Evolutionary conservation across 2,329 filamentous ascomycete species (phyloP).

Genomic region (Phyllosticta citriasiana): DNA sequence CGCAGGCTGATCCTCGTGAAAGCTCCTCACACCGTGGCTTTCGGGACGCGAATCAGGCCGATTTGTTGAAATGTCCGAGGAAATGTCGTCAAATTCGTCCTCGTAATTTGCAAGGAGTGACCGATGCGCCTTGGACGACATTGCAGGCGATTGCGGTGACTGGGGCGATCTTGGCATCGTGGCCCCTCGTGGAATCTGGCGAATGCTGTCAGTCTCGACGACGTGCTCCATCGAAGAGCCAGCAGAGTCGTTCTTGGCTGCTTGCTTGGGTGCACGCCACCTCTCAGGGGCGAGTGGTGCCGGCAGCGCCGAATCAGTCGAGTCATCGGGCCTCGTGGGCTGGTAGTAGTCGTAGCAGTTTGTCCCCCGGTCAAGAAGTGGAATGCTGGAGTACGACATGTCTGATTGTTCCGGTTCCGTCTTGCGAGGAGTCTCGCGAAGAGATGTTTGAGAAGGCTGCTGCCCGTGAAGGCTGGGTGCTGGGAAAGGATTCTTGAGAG

Average conservation of each 20-base stretch:
- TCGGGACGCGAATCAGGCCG: constrained; percentile 32
- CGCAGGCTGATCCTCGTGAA: constrained; percentile 39
- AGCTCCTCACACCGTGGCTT: constrained; percentile 35
- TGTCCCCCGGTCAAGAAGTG: constrained; percentile 59
- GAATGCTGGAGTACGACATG: constrained; percentile 67
- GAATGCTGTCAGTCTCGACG: constrained; percentile 42
- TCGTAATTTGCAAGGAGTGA: constrained; percentile 46
- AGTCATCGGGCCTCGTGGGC: constrained; percentile 9
- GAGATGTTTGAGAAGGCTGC: constrained; percentile 2
- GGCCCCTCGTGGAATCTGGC: constrained; percentile 34
- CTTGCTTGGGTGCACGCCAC: constrained; percentile 12
- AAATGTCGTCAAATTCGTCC: constrained; percentile 45
- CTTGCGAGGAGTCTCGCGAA: constrained; percentile 13
- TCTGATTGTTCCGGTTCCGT: constrained; percentile 48
- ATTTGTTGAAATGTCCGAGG: constrained; percentile 39
- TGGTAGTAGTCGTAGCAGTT: constrained; percentile 11
- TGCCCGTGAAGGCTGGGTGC: background rate
- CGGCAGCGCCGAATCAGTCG: constrained; percentile 12
- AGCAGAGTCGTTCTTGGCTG: constrained; percentile 24
- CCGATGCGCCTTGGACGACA: constrained; percentile 16
- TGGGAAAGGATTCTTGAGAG: background rate
- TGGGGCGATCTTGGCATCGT: constrained; percentile 28
- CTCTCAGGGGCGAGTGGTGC: constrained; percentile 18
- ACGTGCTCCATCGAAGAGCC: constrained; percentile 42
- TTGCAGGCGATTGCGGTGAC: constrained; percentile 14